Evolutionary conservation across 2,329 filamentous ascomycete species (phyloP), one percentile per base, ranked within the genome.

Genomic region (Calonectria pteridis): DNA sequence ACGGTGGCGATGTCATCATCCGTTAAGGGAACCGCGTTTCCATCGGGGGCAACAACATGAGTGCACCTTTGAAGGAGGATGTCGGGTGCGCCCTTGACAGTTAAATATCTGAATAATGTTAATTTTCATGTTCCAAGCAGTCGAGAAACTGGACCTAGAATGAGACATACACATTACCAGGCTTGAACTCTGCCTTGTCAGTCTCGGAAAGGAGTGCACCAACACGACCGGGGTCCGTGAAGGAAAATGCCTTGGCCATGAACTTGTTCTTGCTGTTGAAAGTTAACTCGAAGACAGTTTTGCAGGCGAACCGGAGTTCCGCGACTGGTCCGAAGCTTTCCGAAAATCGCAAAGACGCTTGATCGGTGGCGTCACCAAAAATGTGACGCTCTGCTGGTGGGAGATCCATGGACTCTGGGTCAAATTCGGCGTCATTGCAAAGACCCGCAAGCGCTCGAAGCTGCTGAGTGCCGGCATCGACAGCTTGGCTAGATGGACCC

Each of bases 261-360:
- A 92, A 95, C 83, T 96, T 96, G 84, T 95, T 95, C 86, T 94
- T 94, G 84, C 93, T 94, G 85, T 95, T 95, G 83, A 96, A 96
- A 0, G 93, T 90, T 31, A 94, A 85, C 68, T 93, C 91, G 77
- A 92, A 95, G 1, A 90, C 88, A 67, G 90, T 92, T 64, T 89
- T 89, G 92, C 93, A 95, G 74, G 88, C 86, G 18, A 87, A 86
- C 6, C 92, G 89, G 4, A 93, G 84, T 62, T 93, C 89, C 0
- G 88, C 83, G 0, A 94, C 90, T 0, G 77, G 73, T 2, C 77
- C 77, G 0, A 95, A 86, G 4, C 86, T 85, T 82, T 95, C 93
- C 0, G 93, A 91, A 70, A 95, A 93, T 69, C 93, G 89, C 7
- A 96, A 86, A 40, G 95, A 89, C n/a, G 94, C 94, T 79, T 93